Conservation (phyloP, 2,329 filamentous ascomycete species). For the Xylaria sp. region DNA sequence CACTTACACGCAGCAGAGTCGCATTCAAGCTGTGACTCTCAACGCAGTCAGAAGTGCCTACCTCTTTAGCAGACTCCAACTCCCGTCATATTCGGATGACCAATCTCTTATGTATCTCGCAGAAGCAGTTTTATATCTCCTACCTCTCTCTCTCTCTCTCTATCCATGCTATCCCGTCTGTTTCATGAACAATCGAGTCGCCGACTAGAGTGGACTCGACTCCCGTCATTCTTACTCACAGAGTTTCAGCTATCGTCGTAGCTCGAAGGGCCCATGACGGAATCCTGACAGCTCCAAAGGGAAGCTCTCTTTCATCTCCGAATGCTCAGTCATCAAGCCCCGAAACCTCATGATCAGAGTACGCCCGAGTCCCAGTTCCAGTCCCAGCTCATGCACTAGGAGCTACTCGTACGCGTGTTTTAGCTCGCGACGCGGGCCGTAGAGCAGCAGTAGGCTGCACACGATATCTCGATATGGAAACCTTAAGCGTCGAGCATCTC, state of each 20-base stretch:
- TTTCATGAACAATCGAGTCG: too few species aligned
- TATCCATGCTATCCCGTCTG: too few species aligned
- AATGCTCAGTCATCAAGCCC: neutral
- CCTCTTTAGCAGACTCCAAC: too few species aligned
- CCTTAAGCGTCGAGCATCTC: neutral
- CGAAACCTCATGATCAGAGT: neutral
- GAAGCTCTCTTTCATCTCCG: neutral
- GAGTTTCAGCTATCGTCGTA: neutral
- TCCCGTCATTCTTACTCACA: neutral
- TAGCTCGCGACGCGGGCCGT: neutral
- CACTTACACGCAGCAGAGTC: neutral
- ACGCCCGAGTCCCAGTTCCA: neutral
- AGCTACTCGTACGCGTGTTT: neutral
- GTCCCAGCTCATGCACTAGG: neutral
- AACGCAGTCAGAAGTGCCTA: too few species aligned
- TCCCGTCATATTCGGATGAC: too few species aligned
- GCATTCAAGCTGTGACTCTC: too few species aligned
- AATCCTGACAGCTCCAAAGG: neutral
- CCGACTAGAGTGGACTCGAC: neutral
- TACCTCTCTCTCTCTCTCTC: too few species aligned
- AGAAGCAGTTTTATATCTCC: too few species aligned
- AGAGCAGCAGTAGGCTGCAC: neutral
- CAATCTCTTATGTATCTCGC: too few species aligned
- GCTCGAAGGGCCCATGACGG: neutral
- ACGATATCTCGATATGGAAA: slow-evolving; percentile 1